Evolutionary conservation across 2,329 filamentous ascomycete genomes (phyloP), one percentile per base, ranked within the genome.

Genomic region (Mollisia scopiformis): DNA sequence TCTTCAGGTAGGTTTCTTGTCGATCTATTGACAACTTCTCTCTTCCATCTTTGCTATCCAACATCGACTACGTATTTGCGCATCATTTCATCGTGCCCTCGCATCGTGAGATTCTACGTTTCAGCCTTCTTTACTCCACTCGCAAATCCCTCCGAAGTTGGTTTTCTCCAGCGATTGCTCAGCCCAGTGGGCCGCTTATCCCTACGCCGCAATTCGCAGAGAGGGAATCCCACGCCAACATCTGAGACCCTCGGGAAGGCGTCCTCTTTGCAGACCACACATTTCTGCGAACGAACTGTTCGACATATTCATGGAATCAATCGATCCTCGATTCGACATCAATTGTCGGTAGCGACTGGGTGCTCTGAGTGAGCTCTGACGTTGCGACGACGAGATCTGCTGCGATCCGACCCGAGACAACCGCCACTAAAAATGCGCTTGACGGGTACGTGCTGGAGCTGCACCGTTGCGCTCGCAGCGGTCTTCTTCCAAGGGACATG

Each of bases 301-400:
- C 43, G 43, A 50, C 21, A 47, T n/a, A 62, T 66, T 58, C 39
- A 68, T 68, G 63, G 63, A 65, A 62, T 51, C 23, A 47, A 53
- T 47, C 54, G 11, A 37, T 53, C 28, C 25, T 3, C 31, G 19
- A 23, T 39, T 30, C 57, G 52, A 62, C 60, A 53, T 62, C 35
- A 51, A 60, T 41, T 52, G 27, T 62, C 60, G 63, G 63, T 61
- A 64, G 62, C 57, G 25, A 53, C 41, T 62, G 60, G 46, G 56
- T n/a, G 54, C 41, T 52, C 39, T 53, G 47, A 16, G n/a, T n/a
- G 21, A 47, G 51, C 46, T 23, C 57, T 57, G 49, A 53, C 50
- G 19, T 55, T n/a, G 53, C 39, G 21, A 53, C 35, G 33, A 57
- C 33, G 14, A 37, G 35, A 53, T 46, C 25, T 31, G 25, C 4